phyloP scores from a whole-genome alignment of 192 early-diverging fungal species.

The Chytriomyces hyalinus region DNA sequence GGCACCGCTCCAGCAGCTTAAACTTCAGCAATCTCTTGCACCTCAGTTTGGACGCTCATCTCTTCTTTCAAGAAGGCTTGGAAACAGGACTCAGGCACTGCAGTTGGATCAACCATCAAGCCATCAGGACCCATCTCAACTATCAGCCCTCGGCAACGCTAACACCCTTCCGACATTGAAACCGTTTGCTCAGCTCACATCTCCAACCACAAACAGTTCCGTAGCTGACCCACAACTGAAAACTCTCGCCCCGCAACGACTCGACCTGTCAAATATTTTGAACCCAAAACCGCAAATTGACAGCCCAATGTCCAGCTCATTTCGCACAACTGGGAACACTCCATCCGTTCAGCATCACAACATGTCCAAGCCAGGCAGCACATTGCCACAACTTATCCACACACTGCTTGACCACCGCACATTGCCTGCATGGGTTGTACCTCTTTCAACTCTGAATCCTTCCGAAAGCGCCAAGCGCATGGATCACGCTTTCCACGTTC shows the following conservation, averaged over 20 bases:
- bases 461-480: neutral
- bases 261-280: conserved; percentile 5
- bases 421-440: conserved; percentile 24
- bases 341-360: neutral
- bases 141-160: neutral
- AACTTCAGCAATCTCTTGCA: neutral
- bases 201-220: neutral
- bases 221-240: neutral
- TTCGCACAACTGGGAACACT: neutral
- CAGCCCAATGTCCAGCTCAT: neutral
- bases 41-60: neutral
- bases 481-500: conserved; percentile 8
- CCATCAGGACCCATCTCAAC: neutral
- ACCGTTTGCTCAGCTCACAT: neutral
- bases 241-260: conserved; percentile 6
- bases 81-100: neutral
- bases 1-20: neutral
- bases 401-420: conserved; percentile 8
- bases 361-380: conserved; percentile 22
- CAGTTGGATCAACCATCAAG: neutral
- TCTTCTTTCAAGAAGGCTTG: neutral
- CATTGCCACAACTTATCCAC: conserved; percentile 2
- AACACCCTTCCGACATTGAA: neutral
- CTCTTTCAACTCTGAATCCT: neutral
- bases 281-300: neutral